Evolutionary conservation across 306 rosid species (phyloP).

Genomic region (Corylus heterophylla): DNA sequence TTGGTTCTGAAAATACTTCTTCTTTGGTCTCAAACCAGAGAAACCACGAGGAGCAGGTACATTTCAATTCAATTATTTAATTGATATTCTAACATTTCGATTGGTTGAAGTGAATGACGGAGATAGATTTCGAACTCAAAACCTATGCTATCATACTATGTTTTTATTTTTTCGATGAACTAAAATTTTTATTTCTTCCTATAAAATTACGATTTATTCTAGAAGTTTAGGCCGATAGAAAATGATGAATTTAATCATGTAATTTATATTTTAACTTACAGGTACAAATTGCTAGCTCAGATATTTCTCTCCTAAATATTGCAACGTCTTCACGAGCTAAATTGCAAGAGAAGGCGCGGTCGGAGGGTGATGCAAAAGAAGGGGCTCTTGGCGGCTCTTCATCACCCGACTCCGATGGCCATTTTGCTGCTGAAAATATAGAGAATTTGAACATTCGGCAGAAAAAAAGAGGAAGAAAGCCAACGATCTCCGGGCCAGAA

Average conservation of each 20-base stretch:
- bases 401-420: slow-evolving; percentile 26
- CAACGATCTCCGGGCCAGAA: not conserved
- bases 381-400: not conserved
- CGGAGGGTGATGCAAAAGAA: slow-evolving; percentile 4
- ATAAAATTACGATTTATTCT: too few species aligned
- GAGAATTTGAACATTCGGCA: not conserved
- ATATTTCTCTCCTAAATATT: not conserved
- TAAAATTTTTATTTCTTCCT: too few species aligned
- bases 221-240: too few species aligned
- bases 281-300: not conserved
- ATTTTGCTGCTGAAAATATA: not conserved
- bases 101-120: too few species aligned
- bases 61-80: too few species aligned
- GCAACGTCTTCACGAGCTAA: not conserved
- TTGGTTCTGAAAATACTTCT: not conserved
- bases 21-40: not conserved
- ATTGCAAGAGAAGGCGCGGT: not conserved
- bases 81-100: too few species aligned
- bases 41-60: not conserved
- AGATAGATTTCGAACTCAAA: too few species aligned
- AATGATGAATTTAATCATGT: too few species aligned
- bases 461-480: slow-evolving; percentile 25
- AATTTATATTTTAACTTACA: not conserved
- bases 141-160: too few species aligned
- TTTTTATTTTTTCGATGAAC: too few species aligned